Conservation (phyloP, 2,329 filamentous ascomycete species). For the Talaromyces pinophilus region DNA sequence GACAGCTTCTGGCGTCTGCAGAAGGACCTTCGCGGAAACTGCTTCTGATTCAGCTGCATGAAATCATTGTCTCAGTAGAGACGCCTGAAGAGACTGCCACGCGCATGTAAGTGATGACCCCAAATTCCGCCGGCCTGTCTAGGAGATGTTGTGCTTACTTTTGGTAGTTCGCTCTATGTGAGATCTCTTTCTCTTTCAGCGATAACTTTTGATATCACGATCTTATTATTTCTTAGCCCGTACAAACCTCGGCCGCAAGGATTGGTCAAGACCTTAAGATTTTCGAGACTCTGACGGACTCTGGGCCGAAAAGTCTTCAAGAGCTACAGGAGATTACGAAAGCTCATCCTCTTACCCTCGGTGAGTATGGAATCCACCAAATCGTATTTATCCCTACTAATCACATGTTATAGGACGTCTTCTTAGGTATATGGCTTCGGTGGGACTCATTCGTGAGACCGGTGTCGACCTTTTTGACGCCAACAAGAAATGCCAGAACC, state of each 20-base stretch:
- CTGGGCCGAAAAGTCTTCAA: not conserved
- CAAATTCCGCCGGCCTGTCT: too few species aligned
- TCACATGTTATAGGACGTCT: not conserved
- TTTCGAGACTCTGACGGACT: not conserved
- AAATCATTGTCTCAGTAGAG: not conserved
- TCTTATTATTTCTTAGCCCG: not conserved
- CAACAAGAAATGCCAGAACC: not conserved
- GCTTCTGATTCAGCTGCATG: too few species aligned
- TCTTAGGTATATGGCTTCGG: not conserved
- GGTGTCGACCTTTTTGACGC: not conserved
- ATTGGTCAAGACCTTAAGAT: not conserved
- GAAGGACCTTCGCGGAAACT: too few species aligned
- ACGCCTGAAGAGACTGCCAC: not conserved
- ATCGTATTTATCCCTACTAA: not conserved
- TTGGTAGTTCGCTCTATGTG: not conserved
- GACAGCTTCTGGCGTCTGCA: too few species aligned
- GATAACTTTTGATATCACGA: too few species aligned
- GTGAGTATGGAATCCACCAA: too few species aligned
- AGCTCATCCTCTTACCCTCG: too few species aligned
- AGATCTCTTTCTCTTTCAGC: too few species aligned
- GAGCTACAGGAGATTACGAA: not conserved
- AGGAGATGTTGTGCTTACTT: too few species aligned
- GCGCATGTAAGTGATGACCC: not conserved
- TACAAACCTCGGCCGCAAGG: not conserved
- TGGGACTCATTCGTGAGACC: not conserved